Percentiles rank a stretch among this genome's conserved stretches.
Conservation (phyloP, 2,329 filamentous ascomycete genomes). For the Davidsoniella neocaledoniae region DNA sequence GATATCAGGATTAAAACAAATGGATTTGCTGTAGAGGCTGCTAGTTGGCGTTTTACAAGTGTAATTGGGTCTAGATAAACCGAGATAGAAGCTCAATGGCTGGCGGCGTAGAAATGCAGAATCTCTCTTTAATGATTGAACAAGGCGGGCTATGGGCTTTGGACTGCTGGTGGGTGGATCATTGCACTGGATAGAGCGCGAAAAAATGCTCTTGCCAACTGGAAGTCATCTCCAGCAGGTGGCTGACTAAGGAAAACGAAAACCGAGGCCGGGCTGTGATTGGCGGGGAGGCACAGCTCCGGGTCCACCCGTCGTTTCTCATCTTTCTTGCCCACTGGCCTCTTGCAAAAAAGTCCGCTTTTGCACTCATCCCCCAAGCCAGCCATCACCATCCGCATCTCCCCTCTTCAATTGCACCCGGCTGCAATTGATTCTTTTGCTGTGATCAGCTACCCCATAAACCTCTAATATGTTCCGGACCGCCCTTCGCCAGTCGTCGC, state of each 20-base stretch:
- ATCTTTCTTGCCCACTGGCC: conserved; percentile 13
- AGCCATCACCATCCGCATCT: conserved; percentile 16
- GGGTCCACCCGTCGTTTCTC: conserved; percentile 13
- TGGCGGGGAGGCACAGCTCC: conserved; percentile 10
- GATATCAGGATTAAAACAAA: not conserved
- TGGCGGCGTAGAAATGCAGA: not conserved
- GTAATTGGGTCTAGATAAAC: not conserved
- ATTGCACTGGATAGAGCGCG: conserved; percentile 2
- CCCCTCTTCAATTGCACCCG: conserved; percentile 38
- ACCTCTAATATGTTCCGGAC: conserved; percentile 75
- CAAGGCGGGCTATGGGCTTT: conserved; percentile 2
- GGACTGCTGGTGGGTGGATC: conserved; percentile 1
- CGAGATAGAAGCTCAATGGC: not conserved
- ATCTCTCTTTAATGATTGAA: conserved; percentile 2
- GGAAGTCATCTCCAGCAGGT: not conserved
- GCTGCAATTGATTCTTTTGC: conserved; percentile 45
- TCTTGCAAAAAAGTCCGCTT: conserved; percentile 13
- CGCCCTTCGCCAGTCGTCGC: conserved; percentile 92
- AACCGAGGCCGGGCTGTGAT: conserved; percentile 9
- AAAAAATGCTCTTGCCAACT: conserved; percentile 9
- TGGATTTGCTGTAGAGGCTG: not conserved
- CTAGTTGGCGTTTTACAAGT: not conserved
- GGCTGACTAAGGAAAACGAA: conserved; percentile 12
- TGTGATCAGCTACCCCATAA: conserved; percentile 13
- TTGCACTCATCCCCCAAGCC: conserved; percentile 14